Evolutionary conservation across 2,329 filamentous ascomycete species (phyloP).

Genomic region (Hypoxylon sp.): DNA sequence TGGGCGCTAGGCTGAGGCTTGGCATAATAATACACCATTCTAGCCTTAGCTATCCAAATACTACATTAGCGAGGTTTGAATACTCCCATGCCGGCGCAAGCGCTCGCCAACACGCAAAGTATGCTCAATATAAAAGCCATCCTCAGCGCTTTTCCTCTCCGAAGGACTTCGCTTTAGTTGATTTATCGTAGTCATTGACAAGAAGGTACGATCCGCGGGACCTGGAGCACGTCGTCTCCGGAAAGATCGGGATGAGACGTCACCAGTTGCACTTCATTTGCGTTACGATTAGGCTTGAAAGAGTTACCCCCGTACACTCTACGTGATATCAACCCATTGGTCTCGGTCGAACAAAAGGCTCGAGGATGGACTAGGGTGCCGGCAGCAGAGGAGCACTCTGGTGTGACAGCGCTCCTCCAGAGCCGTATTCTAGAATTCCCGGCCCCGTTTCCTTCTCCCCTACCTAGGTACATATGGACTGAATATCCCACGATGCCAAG

Average conservation of each 20-base stretch:
- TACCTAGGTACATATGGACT: conserved; percentile 11
- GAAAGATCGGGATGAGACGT: conserved; percentile 21
- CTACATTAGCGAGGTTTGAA: conserved; percentile 3
- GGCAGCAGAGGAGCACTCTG: conserved; percentile 12
- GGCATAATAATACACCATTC: conserved; percentile 7
- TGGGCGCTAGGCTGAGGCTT: conserved; percentile 12
- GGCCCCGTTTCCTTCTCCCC: conserved; percentile 21
- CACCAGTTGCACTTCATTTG: conserved; percentile 18
- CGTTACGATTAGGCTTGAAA: conserved; percentile 11
- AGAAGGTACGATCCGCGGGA: conserved; percentile 1
- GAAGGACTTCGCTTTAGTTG: not conserved
- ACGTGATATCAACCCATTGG: conserved; percentile 24
- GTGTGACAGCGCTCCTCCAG: conserved; percentile 20
- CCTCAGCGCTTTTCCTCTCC: not conserved
- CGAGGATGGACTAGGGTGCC: conserved; percentile 17
- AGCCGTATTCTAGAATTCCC: conserved; percentile 18
- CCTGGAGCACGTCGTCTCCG: conserved; percentile 3
- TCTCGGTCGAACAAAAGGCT: conserved; percentile 18
- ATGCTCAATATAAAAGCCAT: conserved; percentile 15
- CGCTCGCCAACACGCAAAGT: conserved; percentile 4
- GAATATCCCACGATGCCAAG: conserved; percentile 38
- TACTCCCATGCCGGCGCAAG: conserved; percentile 7
- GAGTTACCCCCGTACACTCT: conserved; percentile 13
- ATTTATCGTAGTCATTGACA: conserved; percentile 7
- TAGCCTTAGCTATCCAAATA: conserved; percentile 2